Evolutionary conservation across 2,329 filamentous ascomycete species (phyloP).

Genomic region (Aspergillus floridensis): DNA sequence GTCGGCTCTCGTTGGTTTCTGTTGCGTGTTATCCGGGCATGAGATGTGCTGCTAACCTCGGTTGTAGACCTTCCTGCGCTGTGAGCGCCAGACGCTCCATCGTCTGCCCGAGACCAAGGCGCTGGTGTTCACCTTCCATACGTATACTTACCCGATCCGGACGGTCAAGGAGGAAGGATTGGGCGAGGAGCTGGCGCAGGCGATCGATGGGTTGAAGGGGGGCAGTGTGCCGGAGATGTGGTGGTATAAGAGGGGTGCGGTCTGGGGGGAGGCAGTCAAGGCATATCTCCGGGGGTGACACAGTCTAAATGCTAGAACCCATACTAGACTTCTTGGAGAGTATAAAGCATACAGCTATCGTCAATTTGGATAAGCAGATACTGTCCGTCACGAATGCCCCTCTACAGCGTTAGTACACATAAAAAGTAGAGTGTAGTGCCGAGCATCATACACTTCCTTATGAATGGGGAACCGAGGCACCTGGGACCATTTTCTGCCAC

Average conservation of each 20-base stretch:
- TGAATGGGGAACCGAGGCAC: too few species aligned
- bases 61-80: slow-evolving; percentile 49
- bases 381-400: too few species aligned
- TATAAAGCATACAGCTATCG: too few species aligned
- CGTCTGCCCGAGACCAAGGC: slow-evolving; percentile 54
- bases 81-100: slow-evolving; percentile 62
- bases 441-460: too few species aligned
- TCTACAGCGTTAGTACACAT: too few species aligned
- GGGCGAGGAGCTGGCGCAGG: slow-evolving; percentile 53
- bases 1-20: background rate
- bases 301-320: too few species aligned
- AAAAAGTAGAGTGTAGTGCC: background rate
- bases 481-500: too few species aligned
- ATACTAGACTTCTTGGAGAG: too few species aligned
- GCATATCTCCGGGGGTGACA: slow-evolving; percentile 43
- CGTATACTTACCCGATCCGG: slow-evolving; percentile 57
- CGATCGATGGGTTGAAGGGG: slow-evolving; percentile 58
- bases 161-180: slow-evolving; percentile 57
- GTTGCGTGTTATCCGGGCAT: background rate
- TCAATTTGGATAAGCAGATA: too few species aligned
- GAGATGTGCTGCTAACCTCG: background rate
- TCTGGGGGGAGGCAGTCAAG: slow-evolving; percentile 57
- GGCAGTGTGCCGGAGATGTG: slow-evolving; percentile 59
- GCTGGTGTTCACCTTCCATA: slow-evolving; percentile 62
- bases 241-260: slow-evolving; percentile 57